These are phyloP conservation scores for Termitomyces sp. DNA, from an alignment of 768 basidiomycete species.

Conservation along the genomic window DNA sequence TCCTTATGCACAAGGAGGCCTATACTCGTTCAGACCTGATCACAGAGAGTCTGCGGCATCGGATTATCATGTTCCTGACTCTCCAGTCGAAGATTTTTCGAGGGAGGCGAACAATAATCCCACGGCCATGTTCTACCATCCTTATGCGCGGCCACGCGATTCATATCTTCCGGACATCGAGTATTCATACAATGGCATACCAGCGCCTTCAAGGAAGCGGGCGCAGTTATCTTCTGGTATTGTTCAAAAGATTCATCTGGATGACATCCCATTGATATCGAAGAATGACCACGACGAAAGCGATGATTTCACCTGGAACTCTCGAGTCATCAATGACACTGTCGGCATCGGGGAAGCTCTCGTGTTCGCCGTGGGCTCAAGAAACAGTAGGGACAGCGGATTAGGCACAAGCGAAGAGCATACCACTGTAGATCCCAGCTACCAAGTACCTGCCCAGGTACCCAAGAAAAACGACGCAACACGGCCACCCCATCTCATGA, in stretches of 20 bases:
- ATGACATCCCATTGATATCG: conserved; percentile 38
- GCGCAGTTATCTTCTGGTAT: conserved; percentile 41
- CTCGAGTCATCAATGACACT: conserved; percentile 38
- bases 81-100: neutral
- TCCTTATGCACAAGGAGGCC: conserved; percentile 46
- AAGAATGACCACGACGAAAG: conserved; percentile 14
- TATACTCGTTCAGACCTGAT: conserved; percentile 24
- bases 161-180: conserved; percentile 29
- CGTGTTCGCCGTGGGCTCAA: conserved; percentile 34
- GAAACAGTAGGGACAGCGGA: conserved; percentile 36
- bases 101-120: conserved; percentile 10
- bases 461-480: conserved; percentile 21
- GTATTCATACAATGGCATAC: conserved; percentile 34
- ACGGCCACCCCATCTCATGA: conserved; percentile 21
- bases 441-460: conserved; percentile 3
- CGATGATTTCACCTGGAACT: conserved; percentile 17
- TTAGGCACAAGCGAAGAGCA: conserved; percentile 45
- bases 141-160: conserved; percentile 37
- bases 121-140: conserved; percentile 37
- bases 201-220: conserved; percentile 47
- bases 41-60: conserved; percentile 31
- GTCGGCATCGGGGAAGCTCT: conserved; percentile 66
- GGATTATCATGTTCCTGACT: conserved; percentile 13
- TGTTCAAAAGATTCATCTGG: conserved; percentile 40
- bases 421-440: conserved; percentile 10